phyloP scores from a whole-genome alignment of 2,329 filamentous ascomycete species.

The Neonectria sp. region DNA sequence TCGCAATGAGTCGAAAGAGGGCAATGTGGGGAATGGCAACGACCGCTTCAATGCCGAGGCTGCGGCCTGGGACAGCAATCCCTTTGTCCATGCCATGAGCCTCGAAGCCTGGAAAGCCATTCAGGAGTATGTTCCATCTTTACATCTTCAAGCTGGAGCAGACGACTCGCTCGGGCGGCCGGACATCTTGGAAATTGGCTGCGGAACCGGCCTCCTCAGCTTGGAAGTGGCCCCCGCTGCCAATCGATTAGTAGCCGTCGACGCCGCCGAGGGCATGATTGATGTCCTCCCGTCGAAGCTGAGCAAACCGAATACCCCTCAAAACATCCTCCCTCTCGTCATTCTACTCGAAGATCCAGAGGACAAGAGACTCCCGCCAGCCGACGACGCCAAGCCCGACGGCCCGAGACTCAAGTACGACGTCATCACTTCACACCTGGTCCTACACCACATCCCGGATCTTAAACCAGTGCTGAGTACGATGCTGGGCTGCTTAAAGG shows the following conservation, averaged over 20 bases:
- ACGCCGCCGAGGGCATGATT: slow-evolving; percentile 71
- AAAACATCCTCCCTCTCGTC: slow-evolving; percentile 63
- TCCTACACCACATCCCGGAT: slow-evolving; percentile 69
- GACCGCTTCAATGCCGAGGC: slow-evolving; percentile 69
- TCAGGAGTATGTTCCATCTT: slow-evolving; percentile 47
- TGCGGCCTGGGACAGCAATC: slow-evolving; percentile 68
- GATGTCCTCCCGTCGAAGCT: slow-evolving; percentile 63
- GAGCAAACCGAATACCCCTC: slow-evolving; percentile 38
- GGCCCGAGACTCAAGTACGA: slow-evolving; percentile 61
- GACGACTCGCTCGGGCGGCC: neutral
- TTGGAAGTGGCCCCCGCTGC: slow-evolving; percentile 64
- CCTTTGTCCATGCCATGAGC: slow-evolving; percentile 63
- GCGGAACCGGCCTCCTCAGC: slow-evolving; percentile 69
- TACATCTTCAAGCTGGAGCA: too few relatives aligned
- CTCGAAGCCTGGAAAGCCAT: slow-evolving; percentile 48
- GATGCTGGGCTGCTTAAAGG: slow-evolving; percentile 62
- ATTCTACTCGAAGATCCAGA: slow-evolving; percentile 65
- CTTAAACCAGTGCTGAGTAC: slow-evolving; percentile 59
- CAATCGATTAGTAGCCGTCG: slow-evolving; percentile 65
- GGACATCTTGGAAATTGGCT: slow-evolving; percentile 70
- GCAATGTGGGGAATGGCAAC: slow-evolving; percentile 23
- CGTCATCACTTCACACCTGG: slow-evolving; percentile 67
- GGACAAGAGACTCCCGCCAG: slow-evolving; percentile 58
- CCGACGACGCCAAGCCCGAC: slow-evolving; percentile 46
- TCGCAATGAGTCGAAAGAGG: neutral